Percentiles rank a stretch among this genome's conserved stretches.
phyloP scores from a whole-genome alignment of 768 basidiomycete genomes.

The Daedaleopsis sinensis region DNA sequence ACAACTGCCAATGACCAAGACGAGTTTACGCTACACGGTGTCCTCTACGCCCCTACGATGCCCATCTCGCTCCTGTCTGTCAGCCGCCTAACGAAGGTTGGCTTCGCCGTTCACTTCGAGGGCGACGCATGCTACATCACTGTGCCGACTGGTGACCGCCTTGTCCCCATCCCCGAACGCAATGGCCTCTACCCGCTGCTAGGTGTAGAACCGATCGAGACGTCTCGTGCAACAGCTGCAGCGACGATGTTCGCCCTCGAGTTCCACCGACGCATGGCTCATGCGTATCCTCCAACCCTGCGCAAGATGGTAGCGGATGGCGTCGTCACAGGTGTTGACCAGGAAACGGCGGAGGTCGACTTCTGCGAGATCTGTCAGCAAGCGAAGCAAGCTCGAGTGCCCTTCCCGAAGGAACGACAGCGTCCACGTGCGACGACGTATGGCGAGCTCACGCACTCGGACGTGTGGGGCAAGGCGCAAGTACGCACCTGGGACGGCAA shows the following conservation, averaged over 20 bases:
- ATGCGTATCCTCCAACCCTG: constrained; percentile 8
- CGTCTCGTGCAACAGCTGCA: constrained; percentile 1
- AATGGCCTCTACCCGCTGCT: constrained; percentile 10
- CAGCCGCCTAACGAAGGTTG: constrained; percentile 3
- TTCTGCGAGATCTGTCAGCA: constrained; percentile 9
- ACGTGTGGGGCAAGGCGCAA: constrained; percentile 43
- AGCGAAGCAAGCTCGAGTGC: constrained; percentile 2
- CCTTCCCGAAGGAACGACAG: constrained; percentile 4
- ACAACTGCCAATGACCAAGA: background rate
- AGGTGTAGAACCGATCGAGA: background rate
- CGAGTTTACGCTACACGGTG: constrained; percentile 6
- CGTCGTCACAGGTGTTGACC: constrained; percentile 7
- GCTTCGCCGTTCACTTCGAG: constrained; percentile 9
- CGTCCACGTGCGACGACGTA: constrained; percentile 14
- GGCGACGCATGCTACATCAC: constrained; percentile 3
- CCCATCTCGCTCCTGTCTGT: constrained; percentile 19
- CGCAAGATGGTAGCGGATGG: constrained; percentile 1
- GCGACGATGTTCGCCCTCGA: constrained; percentile 1
- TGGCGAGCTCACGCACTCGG: constrained; percentile 36
- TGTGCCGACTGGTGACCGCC: background rate
- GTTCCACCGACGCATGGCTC: constrained; percentile 18
- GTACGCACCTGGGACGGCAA: constrained; percentile 11
- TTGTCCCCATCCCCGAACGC: background rate
- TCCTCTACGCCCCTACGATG: constrained; percentile 17
- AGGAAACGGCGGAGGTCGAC: background rate